Conservation (phyloP, 192 early-diverging fungal genomes). For the Spizellomyces sp. region DNA sequence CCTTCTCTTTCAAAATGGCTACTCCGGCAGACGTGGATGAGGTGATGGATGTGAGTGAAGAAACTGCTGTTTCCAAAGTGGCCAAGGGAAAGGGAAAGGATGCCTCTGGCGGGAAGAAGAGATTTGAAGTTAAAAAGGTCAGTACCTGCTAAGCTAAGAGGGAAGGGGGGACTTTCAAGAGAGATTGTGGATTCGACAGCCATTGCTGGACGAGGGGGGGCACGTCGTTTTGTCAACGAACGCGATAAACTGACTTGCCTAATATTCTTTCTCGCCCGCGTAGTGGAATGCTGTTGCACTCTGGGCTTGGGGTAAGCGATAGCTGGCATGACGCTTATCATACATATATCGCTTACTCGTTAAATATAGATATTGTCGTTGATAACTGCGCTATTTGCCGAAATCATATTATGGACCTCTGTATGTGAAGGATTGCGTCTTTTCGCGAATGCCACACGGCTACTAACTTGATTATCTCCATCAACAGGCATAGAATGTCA, state of each 20-base stretch:
- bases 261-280: neutral
- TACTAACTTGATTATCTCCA: neutral
- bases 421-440: slow-evolving; percentile 47
- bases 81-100: slow-evolving; percentile 61
- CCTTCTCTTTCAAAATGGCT: slow-evolving; percentile 15
- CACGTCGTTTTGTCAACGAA: too few relatives aligned
- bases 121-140: slow-evolving; percentile 96
- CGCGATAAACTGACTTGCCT: neutral
- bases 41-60: slow-evolving; percentile 27
- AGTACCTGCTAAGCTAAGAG: neutral
- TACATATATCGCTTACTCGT: neutral
- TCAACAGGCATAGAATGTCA: slow-evolving; percentile 91
- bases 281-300: slow-evolving; percentile 99
- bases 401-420: slow-evolving; percentile 99
- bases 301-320: slow-evolving; percentile 91
- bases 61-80: slow-evolving; percentile 31
- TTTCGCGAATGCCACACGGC: neutral
- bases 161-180: neutral
- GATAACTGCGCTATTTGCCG: slow-evolving; percentile 99
- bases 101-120: slow-evolving; percentile 57
- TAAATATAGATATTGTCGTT: slow-evolving; percentile 82
- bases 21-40: slow-evolving; percentile 38
- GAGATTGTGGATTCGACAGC: too few relatives aligned
- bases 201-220: too few relatives aligned
- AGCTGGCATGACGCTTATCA: too few relatives aligned